Evolutionary conservation across 176 grass and related monocot genomes (phyloP).

Genomic region (Oryza glumipatula): DNA sequence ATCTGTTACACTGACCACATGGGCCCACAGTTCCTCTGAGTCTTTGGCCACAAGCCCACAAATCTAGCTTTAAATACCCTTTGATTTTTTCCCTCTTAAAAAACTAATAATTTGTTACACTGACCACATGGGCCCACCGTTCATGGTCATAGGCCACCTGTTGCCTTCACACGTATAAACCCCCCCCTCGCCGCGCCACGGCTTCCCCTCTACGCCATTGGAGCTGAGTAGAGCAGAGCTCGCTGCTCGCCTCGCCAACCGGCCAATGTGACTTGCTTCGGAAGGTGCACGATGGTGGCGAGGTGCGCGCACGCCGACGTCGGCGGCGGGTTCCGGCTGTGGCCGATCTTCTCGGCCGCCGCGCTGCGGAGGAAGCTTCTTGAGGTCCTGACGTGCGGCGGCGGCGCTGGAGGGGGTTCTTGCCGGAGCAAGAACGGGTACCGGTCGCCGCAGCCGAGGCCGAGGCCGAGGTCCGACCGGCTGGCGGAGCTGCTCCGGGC

Average conservation of each 20-base stretch:
- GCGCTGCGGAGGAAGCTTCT: slow-evolving; percentile 63
- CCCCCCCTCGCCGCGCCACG: slow-evolving; percentile 37
- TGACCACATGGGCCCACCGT: slow-evolving; percentile 3
- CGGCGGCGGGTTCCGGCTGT: slow-evolving; percentile 47
- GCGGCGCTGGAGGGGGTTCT: neutral
- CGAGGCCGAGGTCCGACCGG: slow-evolving; percentile 50
- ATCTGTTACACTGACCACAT: neutral
- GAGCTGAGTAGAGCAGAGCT: neutral
- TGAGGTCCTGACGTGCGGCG: slow-evolving; percentile 58
- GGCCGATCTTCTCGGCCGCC: slow-evolving; percentile 68
- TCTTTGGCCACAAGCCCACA: too few relatives aligned
- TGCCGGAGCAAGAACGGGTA: slow-evolving; percentile 23
- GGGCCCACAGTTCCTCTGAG: neutral
- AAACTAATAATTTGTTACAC: neutral
- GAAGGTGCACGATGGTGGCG: slow-evolving; percentile 47
- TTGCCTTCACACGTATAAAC: slow-evolving; percentile 36
- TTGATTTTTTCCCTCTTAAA: neutral
- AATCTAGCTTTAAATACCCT: slow-evolving; percentile 37
- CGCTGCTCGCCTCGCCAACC: slow-evolving; percentile 12
- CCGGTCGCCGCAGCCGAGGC: slow-evolving; percentile 40
- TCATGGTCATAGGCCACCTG: neutral
- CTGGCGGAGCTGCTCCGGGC: slow-evolving; percentile 65
- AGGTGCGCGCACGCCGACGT: slow-evolving; percentile 47
- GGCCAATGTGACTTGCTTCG: slow-evolving; percentile 50
- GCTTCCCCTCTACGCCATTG: slow-evolving; percentile 50